Evolutionary conservation across 495 filamentous ascomycete species (phyloP), one percentile per base, ranked within the genome.

Genomic region (Aspergillus diversus): DNA sequence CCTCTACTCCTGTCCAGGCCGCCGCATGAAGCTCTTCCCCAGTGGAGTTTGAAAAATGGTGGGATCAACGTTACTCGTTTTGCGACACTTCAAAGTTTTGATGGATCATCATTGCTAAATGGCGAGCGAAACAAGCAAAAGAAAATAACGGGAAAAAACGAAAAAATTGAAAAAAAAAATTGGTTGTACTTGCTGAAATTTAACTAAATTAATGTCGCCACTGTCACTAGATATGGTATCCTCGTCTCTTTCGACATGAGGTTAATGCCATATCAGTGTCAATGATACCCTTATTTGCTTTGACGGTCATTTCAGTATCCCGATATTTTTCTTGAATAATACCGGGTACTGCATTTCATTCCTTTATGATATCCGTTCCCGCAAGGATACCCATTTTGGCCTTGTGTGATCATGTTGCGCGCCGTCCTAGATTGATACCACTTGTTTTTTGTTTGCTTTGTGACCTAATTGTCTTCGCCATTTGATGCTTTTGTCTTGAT

Each of bases 371-470:
- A 68, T 71, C 66, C 71, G 68, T 70, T 69, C 69, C 65, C 71
- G 72, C 73, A 73, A 75, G 70, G 69, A 69, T 71, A 71, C 71
- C 76, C 56, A 50, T 39, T 59, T 51, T 53, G 68, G 65, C 64
- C 54, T 71, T 55, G 75, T 69, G 74, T 75, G 69, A 66, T 73
- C 74, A 75, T 73, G 76, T 69, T 73, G 70, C 73, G 69, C 70
- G 69, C 73, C 73, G 70, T 72, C 69, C 75, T 82, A 82, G 80
- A 83, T 80, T 82, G 80, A 83, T 83, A 82, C 77, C 79, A 82
- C 73, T 73, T 69, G 56, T 72, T 74, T 68, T 69, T 60, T 67
- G 71, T 73, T 64, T 63, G 56, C 65, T 68, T 65, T 65, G 64
- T 65, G 66, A 68, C 67, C 71, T 66, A 55, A 59, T 70, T 72